Percentiles rank a stretch among this genome's conserved stretches.
phyloP scores from a whole-genome alignment of 2,329 filamentous ascomycete species.

The Leptographium radiaticola region DNA sequence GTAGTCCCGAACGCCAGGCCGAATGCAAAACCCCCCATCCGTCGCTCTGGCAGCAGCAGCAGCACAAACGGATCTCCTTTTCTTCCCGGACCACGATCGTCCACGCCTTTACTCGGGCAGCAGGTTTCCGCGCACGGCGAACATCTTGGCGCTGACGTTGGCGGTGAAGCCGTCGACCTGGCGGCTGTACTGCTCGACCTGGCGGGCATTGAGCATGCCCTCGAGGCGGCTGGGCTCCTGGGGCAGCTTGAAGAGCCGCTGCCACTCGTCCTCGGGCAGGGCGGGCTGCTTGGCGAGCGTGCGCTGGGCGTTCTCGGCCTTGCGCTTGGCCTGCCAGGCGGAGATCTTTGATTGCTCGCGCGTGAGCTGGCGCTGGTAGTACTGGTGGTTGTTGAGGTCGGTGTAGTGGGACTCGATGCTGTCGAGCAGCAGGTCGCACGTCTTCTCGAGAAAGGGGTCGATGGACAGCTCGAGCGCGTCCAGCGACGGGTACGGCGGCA shows the following conservation, averaged over 20 bases:
- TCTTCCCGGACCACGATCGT: neutral
- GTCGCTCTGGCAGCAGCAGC: neutral
- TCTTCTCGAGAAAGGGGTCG: conserved; percentile 97
- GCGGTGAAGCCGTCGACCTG: conserved; percentile 96
- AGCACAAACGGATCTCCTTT: neutral
- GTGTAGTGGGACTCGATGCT: conserved; percentile 97
- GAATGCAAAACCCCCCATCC: conserved; percentile 2
- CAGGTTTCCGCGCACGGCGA: conserved; percentile 69
- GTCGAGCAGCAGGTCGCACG: conserved; percentile 88
- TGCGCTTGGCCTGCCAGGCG: conserved; percentile 92
- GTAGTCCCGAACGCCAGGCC: conserved; percentile 7
- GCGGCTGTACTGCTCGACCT: conserved; percentile 95
- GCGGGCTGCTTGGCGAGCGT: conserved; percentile 75
- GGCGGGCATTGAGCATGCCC: conserved; percentile 85
- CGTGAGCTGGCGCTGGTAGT: conserved; percentile 83
- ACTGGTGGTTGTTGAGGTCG: conserved; percentile 97
- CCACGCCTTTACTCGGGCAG: conserved; percentile 34
- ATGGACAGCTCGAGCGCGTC: conserved; percentile 85
- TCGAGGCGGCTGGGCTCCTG: conserved; percentile 87
- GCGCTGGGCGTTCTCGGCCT: conserved; percentile 83
- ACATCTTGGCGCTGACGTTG: conserved; percentile 91
- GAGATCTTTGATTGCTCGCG: conserved; percentile 95
- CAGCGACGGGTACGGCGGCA: conserved; percentile 73
- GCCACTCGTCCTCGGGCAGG: conserved; percentile 95
- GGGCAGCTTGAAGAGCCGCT: conserved; percentile 93